phyloP scores from a whole-genome alignment of 768 basidiomycete genomes.

The Filobasidium floriforme region DNA sequence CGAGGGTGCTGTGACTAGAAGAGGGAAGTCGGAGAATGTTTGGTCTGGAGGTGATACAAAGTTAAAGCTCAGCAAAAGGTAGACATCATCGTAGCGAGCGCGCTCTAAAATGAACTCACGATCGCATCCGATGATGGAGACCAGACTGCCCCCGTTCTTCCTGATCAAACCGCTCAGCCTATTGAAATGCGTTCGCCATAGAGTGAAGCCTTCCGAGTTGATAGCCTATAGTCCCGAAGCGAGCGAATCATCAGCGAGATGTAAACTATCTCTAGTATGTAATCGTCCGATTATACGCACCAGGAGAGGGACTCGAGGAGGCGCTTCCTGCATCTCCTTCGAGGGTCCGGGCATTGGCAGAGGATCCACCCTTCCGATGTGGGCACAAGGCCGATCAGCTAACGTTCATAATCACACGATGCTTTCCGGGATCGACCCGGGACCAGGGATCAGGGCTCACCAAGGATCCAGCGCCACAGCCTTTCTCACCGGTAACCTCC shows the following conservation, averaged over 20 bases:
- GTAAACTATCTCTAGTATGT: conserved; percentile 47
- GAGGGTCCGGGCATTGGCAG: conserved; percentile 22
- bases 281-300: conserved; percentile 6
- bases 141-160: conserved; percentile 29
- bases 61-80: background rate
- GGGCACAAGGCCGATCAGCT: conserved; percentile 7
- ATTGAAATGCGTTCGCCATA: conserved; percentile 69
- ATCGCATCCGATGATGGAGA: conserved; percentile 31
- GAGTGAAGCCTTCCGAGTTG: conserved; percentile 68
- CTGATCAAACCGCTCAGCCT: conserved; percentile 54
- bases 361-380: conserved; percentile 12
- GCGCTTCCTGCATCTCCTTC: conserved; percentile 32
- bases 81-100: background rate
- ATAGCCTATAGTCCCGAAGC: conserved; percentile 53
- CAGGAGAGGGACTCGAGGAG: conserved; percentile 27
- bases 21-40: conserved; percentile 42
- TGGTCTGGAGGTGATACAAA: conserved; percentile 27
- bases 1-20: conserved; percentile 29
- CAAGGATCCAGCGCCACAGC: conserved; percentile 72
- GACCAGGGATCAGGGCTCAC: conserved; percentile 63
- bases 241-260: conserved; percentile 21
- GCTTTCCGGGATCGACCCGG: no score
- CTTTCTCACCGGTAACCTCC: conserved; percentile 54
- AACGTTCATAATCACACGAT: no score
- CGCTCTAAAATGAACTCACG: conserved; percentile 27